These are phyloP conservation scores for Sisymbrium altissimum DNA, from an alignment of 345 rosid species.

Conservation along the genomic window DNA sequence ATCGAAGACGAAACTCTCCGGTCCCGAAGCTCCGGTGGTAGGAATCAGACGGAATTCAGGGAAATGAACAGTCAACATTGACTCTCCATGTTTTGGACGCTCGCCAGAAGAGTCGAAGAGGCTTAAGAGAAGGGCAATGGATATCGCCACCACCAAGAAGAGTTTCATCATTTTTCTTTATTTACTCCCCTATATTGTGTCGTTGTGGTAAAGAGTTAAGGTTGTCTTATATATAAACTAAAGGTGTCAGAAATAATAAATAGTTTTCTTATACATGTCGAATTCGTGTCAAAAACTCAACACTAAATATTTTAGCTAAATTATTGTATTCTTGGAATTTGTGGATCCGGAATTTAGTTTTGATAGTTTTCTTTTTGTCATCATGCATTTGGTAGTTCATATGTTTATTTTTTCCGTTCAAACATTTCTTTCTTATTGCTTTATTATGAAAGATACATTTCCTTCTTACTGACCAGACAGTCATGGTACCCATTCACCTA, in stretches of 20 bases:
- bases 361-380: neutral
- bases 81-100: constrained; percentile 24
- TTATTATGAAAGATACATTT: neutral
- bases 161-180: constrained; percentile 13
- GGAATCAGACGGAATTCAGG: constrained; percentile 21
- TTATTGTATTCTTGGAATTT: constrained; percentile 11
- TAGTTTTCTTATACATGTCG: constrained; percentile 17
- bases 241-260: constrained; percentile 21
- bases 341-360: neutral
- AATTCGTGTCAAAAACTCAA: constrained; percentile 18
- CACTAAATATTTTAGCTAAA: neutral
- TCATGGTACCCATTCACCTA: neutral
- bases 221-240: neutral
- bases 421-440: constrained; percentile 1
- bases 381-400: neutral
- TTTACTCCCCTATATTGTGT: neutral
- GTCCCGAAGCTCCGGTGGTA: constrained; percentile 48
- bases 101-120: constrained; percentile 5
- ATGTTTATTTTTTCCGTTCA: neutral
- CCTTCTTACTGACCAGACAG: neutral
- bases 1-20: constrained; percentile 63
- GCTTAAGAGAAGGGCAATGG: neutral
- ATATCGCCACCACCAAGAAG: constrained; percentile 20
- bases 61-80: constrained; percentile 12
- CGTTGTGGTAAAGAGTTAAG: constrained; percentile 4